Evolutionary conservation across 768 basidiomycete genomes (phyloP), one percentile per base, ranked within the genome.

Genomic region (Tricholoma saponaceum): DNA sequence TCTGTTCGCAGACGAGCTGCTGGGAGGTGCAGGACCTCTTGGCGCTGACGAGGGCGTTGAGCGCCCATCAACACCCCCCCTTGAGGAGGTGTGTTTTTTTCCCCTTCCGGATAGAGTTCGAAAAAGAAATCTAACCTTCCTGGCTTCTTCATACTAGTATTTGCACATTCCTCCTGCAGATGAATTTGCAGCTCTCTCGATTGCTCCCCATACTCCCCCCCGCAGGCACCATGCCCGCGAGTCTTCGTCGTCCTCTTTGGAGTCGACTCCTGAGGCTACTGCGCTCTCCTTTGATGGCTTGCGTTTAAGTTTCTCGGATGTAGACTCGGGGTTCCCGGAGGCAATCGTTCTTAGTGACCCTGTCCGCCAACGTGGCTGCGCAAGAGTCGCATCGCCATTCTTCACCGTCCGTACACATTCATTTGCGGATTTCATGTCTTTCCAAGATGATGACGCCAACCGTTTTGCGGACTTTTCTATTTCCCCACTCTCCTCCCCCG

Each of bases 131-230:
- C 41, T 43, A 20, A 43, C 20, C 41, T 8, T 22, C 18, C 12
- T 35, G 10, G 33, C 13, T 35, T 35, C 52, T 52, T 54, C 54
- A 50, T 33, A 35, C 53, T 58, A 62, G 60, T 51, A 57, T 54
- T 66, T 60, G 52, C 63, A 56, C 62, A 70, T 54, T 56, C 62
- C 74, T 62, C 72, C 80, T 58, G 72, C 78, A 55, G 65, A 70
- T 64, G 69, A 77, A 68, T 81, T 84, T 64, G 79, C 83, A 51
- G 76, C 77, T 14, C 72, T 87, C n/a, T 79, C 84, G 23, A 75
- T 87, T 55, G 72, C 79, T 10, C 83, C 85, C 26, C 71, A 75
- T 60, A 81, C 82, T 32, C 84, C 83, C 20, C 70, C 70, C 44
- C 73, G 75, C 43, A 68, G 71, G 61, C 71, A 72, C 52, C 74